These are phyloP conservation scores for Corchorus olitorius DNA, from an alignment of 345 rosid genomes.

Conservation along the genomic window DNA sequence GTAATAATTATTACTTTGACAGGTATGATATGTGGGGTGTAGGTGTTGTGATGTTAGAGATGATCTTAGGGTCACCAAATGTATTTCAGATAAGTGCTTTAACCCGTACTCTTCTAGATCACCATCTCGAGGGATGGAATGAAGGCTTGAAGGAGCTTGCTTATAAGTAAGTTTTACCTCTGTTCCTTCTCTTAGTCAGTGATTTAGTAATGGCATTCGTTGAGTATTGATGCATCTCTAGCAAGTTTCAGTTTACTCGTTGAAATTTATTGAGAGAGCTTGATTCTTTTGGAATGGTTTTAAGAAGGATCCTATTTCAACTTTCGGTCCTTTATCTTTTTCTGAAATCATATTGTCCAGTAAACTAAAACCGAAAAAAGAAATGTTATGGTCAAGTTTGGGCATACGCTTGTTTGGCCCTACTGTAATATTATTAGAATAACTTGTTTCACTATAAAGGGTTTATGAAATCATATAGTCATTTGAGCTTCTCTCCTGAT, in stretches of 20 bases:
- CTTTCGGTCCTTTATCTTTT: background rate
- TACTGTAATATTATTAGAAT: background rate
- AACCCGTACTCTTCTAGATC: constrained; percentile 81
- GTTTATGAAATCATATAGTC: constrained; percentile 1
- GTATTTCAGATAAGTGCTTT: constrained; percentile 72
- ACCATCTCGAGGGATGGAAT: constrained; percentile 83
- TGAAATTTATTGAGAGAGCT: background rate
- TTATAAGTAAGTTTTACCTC: constrained; percentile 61
- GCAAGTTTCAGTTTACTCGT: background rate
- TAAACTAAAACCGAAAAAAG: background rate
- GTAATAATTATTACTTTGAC: constrained; percentile 15
- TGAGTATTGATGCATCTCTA: constrained; percentile 1
- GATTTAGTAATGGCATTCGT: constrained; percentile 1
- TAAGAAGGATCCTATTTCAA: background rate
- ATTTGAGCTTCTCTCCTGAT: background rate
- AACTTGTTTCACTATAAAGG: background rate
- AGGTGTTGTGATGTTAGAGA: constrained; percentile 89
- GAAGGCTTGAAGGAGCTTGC: constrained; percentile 85
- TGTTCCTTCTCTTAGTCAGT: background rate
- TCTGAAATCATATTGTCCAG: background rate
- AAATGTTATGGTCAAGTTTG: background rate
- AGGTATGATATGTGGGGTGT: constrained; percentile 99
- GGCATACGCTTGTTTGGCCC: background rate
- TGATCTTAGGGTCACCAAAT: constrained; percentile 88
- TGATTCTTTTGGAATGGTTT: background rate